These are phyloP conservation scores for Alternaria arborescens DNA, from an alignment of 2,329 filamentous ascomycete genomes.

Conservation along the genomic window DNA sequence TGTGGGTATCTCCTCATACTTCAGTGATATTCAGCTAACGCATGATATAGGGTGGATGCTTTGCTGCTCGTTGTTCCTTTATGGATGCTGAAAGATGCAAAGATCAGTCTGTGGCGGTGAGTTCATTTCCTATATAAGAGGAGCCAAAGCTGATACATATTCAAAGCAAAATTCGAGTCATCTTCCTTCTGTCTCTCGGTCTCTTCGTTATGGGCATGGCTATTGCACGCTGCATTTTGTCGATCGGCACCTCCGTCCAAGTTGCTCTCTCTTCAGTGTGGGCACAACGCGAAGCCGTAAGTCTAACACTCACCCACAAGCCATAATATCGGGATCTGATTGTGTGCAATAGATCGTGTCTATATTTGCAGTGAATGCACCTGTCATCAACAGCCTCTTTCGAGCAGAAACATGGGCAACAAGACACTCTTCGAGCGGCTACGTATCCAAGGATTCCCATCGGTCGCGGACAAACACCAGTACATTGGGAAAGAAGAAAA, in stretches of 20 bases:
- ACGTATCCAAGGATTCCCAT: background rate
- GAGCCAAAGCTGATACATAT: background rate
- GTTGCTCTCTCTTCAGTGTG: conserved; percentile 11
- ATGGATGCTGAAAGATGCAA: conserved; percentile 7
- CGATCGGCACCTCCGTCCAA: conserved; percentile 5
- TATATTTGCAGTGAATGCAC: conserved; percentile 10
- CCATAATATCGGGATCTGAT: background rate
- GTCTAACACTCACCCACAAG: background rate
- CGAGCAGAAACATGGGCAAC: conserved; percentile 3
- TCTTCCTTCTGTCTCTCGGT: conserved; percentile 5
- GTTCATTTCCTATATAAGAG: background rate
- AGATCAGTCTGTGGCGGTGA: conserved; percentile 7
- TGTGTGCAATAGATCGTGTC: background rate
- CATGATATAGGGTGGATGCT: background rate
- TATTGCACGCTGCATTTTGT: conserved; percentile 7
- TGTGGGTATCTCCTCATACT: background rate
- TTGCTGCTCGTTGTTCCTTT: conserved; percentile 1
- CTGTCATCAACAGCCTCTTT: conserved; percentile 10
- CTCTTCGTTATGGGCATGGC: conserved; percentile 10
- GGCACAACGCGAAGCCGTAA: conserved; percentile 10
- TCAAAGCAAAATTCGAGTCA: background rate
- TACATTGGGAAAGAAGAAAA: background rate
- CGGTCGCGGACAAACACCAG: background rate
- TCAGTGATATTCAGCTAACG: background rate
- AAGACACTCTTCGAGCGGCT: background rate